Evolutionary conservation across 768 basidiomycete genomes (phyloP), one percentile per base, ranked within the genome.

Genomic region (Zangia roseola): DNA sequence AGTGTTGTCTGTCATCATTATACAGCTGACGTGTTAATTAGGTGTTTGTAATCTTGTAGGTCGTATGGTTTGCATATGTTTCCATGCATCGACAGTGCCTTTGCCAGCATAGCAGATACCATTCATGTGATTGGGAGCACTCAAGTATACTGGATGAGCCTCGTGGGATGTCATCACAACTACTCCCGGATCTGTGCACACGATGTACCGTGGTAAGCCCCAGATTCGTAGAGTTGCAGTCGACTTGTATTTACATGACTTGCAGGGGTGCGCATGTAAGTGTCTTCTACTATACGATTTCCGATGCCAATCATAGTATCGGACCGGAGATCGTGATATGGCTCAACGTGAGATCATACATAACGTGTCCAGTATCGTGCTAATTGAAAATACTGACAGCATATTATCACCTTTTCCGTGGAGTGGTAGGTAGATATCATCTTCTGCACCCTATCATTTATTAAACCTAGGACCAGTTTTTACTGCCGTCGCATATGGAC

Each of bases 401-500:
- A 8, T 13, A 21, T 19, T 9, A 49, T 45, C 12, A 25, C n/a
- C 10, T 25, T 46, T 20, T 1, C 2, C 6, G 51, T 57, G 14
- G 28, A 57, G 7, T 45, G 47, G 55, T 57, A 9, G 10, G 56
- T 53, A 19, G 10, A n/a, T n/a, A n/a, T 17, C 17, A 3, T 2
- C 13, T 10, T 14, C 10, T 1, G 12, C 1, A 10, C 25, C 8
- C 12, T 24, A 16, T 21, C n/a, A 19, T 6, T 10, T 16, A 24
- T 31, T 50, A 56, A 6, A 2, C 5, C 10, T 0, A 19, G 36
- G 10, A 3, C 20, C 28, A 58, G 57, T 21, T 58, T 58, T 34
- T 58, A 58, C 26, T 57, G 51, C 16, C 25, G 10, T 42, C 56
- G 55, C 2, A 31, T 50, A 43, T 58, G 56, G 56, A 49, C 40